Evolutionary conservation across 257 asterid species (phyloP), one percentile per base, ranked within the genome.

Genomic region (Rehmannia glutinosa): DNA sequence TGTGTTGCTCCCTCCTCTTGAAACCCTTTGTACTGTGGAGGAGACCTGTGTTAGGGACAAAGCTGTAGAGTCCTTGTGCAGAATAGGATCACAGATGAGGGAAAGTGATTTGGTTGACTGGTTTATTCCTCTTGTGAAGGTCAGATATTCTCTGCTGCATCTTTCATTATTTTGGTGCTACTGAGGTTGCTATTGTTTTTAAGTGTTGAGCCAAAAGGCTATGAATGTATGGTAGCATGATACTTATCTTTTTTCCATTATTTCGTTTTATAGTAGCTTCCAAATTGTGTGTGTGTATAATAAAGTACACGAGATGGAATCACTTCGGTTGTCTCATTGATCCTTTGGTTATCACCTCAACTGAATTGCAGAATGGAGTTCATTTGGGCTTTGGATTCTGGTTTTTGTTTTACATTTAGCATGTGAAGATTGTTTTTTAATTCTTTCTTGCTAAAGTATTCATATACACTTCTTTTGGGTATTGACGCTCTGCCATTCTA

Each of bases 51-150:
- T 89, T 73, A 76, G 96, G 78, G 96, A 89, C 62, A 89, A 89
- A 75, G 90, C 96, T 17, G 96, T 84, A 15, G 96, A 89, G 79
- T 89, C 96, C 0, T 72, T 89, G 62, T 86, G 92, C 75, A 81
- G 95, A 70, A 80, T 89, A 68, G 96, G 96, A 9, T 78, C 90
- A n/a, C 96, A 89, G 84, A 89, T 89, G 95, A 83, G 86, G 83
- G 96, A 89, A 78, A 78, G 58, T 58, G 96, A 88, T 74, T 71
- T 86, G 74, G 86, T 84, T 19, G 89, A 86, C 35, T 84, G 71
- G 78, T 88, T 86, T 45, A 83, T 88, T 53, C 96, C 96, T 50
- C 91, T 88, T 7, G 94, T 88, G 71, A 88, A 88, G 96, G 96
- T 88, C 33, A 78, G 80, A 51, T 57, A 9, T 12, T 4, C 23